Percentiles rank a stretch among this genome's conserved stretches.
These are phyloP conservation scores for Agrocybe chaxingu DNA, from an alignment of 768 basidiomycete species.

Conservation along the genomic window DNA sequence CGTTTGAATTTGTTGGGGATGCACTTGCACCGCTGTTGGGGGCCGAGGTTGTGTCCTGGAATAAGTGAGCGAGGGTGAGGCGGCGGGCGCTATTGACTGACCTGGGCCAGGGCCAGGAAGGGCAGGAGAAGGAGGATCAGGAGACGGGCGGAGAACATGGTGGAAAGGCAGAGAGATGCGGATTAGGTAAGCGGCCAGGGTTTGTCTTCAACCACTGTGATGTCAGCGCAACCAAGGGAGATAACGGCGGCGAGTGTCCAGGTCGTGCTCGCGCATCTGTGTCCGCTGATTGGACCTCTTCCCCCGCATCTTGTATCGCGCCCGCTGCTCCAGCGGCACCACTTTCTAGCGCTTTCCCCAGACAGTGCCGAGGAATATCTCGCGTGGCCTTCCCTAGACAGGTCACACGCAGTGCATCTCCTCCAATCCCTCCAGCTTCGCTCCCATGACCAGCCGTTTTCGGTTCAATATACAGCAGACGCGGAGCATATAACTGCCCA, in stretches of 20 bases:
- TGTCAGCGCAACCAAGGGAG: background rate
- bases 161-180: constrained; percentile 16
- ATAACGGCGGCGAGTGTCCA: constrained; percentile 12
- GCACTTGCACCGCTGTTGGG: background rate
- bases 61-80: constrained; percentile 2
- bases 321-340: constrained; percentile 60
- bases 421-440: constrained; percentile 23
- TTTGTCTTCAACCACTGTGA: constrained; percentile 16
- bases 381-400: constrained; percentile 55
- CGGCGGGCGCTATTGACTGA: constrained; percentile 10
- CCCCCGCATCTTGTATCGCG: constrained; percentile 61
- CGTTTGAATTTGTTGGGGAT: background rate
- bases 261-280: constrained; percentile 52
- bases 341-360: constrained; percentile 54
- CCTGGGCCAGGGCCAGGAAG: constrained; percentile 42
- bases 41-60: background rate
- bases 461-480: constrained; percentile 40
- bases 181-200: constrained; percentile 25
- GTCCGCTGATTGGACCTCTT: constrained; percentile 45
- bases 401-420: constrained; percentile 34
- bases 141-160: constrained; percentile 28
- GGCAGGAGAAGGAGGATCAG: constrained; percentile 36
- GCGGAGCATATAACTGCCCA: constrained; percentile 55
- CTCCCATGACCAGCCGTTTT: constrained; percentile 16
- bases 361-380: constrained; percentile 55